phyloP scores from a whole-genome alignment of 2,329 filamentous ascomycete genomes.

The Cercospora sp. region DNA sequence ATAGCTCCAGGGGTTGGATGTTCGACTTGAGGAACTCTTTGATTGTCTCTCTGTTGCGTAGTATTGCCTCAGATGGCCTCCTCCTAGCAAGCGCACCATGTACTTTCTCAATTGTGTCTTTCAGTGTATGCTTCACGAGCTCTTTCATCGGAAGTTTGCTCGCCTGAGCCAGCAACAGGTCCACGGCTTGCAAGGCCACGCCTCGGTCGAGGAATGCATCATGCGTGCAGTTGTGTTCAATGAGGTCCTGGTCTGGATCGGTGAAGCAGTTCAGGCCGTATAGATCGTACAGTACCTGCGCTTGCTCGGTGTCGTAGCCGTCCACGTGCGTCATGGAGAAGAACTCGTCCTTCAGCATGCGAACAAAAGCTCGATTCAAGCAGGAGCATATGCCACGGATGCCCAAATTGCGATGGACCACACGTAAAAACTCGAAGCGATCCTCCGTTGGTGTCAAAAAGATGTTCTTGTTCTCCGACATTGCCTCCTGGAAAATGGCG shows the following conservation, averaged over 20 bases:
- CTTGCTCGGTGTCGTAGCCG: constrained; percentile 82
- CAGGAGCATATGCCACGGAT: constrained; percentile 81
- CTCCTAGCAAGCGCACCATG: constrained; percentile 78
- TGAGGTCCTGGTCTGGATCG: constrained; percentile 40
- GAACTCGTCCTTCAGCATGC: constrained; percentile 83
- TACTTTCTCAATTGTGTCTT: constrained; percentile 87
- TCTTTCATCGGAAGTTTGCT: constrained; percentile 87
- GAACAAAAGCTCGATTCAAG: constrained; percentile 83
- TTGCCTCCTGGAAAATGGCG: constrained; percentile 71
- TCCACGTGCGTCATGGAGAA: constrained; percentile 73
- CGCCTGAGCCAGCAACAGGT: constrained; percentile 79
- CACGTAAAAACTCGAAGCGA: constrained; percentile 74
- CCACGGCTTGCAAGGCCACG: constrained; percentile 77
- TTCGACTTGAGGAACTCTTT: constrained; percentile 78
- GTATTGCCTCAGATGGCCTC: constrained; percentile 75
- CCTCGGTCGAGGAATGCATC: constrained; percentile 74
- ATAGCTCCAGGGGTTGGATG: constrained; percentile 78
- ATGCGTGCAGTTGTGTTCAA: constrained; percentile 74
- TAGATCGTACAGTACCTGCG: constrained; percentile 79
- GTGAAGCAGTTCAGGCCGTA: constrained; percentile 69
- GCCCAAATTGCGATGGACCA: constrained; percentile 81
- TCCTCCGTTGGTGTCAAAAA: constrained; percentile 70
- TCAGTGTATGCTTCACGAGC: constrained; percentile 85
- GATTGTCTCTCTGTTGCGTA: constrained; percentile 84
- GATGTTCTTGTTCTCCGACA: constrained; percentile 63